These are phyloP conservation scores for Phyllosticta citriasiana DNA, from an alignment of 2,329 filamentous ascomycete genomes.

Conservation along the genomic window DNA sequence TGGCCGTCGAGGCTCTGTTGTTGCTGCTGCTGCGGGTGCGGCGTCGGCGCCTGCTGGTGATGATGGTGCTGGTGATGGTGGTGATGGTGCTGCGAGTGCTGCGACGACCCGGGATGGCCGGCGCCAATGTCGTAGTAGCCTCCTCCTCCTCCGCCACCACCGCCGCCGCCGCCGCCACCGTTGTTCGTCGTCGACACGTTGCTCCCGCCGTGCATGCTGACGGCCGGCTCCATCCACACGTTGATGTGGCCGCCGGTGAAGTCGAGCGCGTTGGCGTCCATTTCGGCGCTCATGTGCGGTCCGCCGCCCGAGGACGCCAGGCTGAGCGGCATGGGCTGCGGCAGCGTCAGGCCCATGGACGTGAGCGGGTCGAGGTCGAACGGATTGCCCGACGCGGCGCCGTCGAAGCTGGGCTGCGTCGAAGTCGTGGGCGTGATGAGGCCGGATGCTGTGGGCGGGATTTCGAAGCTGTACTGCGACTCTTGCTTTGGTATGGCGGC, in stretches of 20 bases:
- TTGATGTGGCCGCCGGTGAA: slow-evolving; percentile 31
- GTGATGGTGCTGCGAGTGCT: background rate
- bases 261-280: slow-evolving; percentile 28
- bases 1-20: background rate
- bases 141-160: background rate
- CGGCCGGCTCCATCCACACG: slow-evolving; percentile 28
- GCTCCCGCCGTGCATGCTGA: slow-evolving; percentile 15
- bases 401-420: slow-evolving; percentile 5
- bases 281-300: background rate
- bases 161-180: background rate
- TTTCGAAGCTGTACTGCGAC: slow-evolving; percentile 1
- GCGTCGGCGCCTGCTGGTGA: background rate
- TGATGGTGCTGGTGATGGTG: background rate
- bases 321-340: background rate
- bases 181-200: background rate
- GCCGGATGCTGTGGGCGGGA: background rate
- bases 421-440: slow-evolving; percentile 5
- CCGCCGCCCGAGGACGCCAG: background rate
- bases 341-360: slow-evolving; percentile 2
- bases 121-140: background rate
- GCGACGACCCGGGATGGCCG: background rate
- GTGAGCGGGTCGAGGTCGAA: slow-evolving; percentile 18
- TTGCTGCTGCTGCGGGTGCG: background rate
- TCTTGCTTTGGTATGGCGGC: background rate
- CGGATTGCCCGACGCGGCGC: background rate